Conservation (phyloP, 441 rosid species). For the Syzygium malaccense region DNA sequence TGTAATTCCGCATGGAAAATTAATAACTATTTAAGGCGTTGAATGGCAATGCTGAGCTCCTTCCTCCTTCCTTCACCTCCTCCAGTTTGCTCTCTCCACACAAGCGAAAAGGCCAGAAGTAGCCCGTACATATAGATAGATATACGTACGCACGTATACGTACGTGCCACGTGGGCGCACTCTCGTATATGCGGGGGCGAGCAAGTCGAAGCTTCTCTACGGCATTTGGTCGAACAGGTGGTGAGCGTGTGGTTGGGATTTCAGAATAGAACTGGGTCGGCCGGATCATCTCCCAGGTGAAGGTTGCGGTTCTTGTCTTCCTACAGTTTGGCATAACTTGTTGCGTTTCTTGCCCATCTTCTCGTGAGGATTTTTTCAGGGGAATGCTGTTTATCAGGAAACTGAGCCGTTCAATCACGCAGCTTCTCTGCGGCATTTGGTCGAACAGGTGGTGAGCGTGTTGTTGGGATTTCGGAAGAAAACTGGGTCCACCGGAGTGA, state of each 20-base stretch:
- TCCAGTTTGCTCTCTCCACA: neutral
- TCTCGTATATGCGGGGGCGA: too few relatives aligned
- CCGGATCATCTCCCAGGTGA: too few relatives aligned
- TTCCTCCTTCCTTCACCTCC: neutral
- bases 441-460: neutral
- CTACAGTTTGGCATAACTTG: too few relatives aligned
- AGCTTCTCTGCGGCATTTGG: neutral
- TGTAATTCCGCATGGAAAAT: neutral
- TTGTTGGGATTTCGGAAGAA: neutral
- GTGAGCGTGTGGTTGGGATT: neutral
- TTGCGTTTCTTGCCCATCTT: too few relatives aligned
- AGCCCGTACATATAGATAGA: neutral
- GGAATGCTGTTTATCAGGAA: too few relatives aligned
- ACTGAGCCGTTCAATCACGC: neutral
- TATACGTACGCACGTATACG: neutral
- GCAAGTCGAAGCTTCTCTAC: neutral
- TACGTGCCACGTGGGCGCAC: neutral
- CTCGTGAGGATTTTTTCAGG: too few relatives aligned
- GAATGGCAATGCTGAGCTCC: neutral
- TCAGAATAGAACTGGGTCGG: neutral
- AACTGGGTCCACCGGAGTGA: neutral
- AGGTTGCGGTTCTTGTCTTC: too few relatives aligned
- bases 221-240: neutral
- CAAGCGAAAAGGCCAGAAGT: neutral
- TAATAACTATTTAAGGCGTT: neutral